A percentile compares a stretch with the other conserved stretches of the same genome.
phyloP scores from a whole-genome alignment of 495 filamentous ascomycete genomes.

The Daldinia concentrica region DNA sequence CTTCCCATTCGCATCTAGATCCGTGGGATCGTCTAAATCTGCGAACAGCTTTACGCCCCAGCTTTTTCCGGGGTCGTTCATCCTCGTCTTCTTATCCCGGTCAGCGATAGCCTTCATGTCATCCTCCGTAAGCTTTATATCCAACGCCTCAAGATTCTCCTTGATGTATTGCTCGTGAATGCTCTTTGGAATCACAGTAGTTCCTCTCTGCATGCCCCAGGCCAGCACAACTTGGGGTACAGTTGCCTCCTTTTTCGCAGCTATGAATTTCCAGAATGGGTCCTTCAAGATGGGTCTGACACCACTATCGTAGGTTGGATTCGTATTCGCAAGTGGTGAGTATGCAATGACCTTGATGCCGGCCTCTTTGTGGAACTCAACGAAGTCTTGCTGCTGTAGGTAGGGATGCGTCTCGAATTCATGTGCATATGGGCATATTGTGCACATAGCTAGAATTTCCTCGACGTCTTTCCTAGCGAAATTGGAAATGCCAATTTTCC shows the following conservation, averaged over 20 bases:
- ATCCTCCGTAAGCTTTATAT: conserved; percentile 39
- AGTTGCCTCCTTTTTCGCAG: conserved; percentile 68
- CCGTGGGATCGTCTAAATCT: conserved; percentile 56
- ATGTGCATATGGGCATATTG: conserved; percentile 70
- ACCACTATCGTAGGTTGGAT: conserved; percentile 64
- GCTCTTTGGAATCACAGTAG: conserved; percentile 72
- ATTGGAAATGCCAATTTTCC: conserved; percentile 75
- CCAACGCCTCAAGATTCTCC: conserved; percentile 37
- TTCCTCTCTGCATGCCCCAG: conserved; percentile 71
- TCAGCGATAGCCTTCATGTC: conserved; percentile 64
- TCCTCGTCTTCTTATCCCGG: conserved; percentile 65
- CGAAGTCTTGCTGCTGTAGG: conserved; percentile 68
- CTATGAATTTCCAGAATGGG: conserved; percentile 66
- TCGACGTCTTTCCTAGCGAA: conserved; percentile 70
- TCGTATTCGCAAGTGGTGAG: conserved; percentile 77
- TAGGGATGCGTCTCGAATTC: conserved; percentile 66
- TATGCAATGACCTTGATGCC: conserved; percentile 72
- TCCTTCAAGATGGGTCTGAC: conserved; percentile 56
- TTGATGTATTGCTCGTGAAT: conserved; percentile 51
- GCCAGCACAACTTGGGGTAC: conserved; percentile 70
- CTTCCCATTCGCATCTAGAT: conserved; percentile 15
- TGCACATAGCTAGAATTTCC: conserved; percentile 61
- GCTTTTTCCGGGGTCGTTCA: conserved; percentile 65
- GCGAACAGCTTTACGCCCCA: conserved; percentile 69
- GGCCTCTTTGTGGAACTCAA: conserved; percentile 62